Evolutionary conservation across 2,329 filamentous ascomycete genomes (phyloP).

Genomic region (Trichoderma koningiopsis): DNA sequence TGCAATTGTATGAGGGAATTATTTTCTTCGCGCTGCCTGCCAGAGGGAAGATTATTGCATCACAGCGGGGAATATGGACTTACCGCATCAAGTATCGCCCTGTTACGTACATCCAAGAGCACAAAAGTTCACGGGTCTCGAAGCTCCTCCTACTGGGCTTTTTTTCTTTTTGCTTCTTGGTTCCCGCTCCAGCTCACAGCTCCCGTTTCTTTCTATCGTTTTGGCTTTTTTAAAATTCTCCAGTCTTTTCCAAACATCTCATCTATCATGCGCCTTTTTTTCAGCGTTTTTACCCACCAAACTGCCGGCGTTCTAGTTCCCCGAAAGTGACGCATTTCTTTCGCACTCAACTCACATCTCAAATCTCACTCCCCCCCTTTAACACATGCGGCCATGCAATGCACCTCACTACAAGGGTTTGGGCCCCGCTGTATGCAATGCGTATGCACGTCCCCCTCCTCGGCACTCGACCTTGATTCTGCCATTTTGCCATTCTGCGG

Average conservation of each 20-base stretch:
- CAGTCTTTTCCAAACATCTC: not conserved
- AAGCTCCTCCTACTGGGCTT: not conserved
- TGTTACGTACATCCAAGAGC: not conserved
- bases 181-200: not conserved
- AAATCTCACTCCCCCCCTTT: not conserved
- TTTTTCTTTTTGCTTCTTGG: not conserved
- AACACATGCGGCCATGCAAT: not conserved
- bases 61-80: slow-evolving; percentile 16
- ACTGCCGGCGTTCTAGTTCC: not conserved
- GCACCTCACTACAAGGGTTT: slow-evolving; percentile 18
- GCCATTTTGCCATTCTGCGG: slow-evolving; percentile 5
- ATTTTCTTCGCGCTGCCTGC: not conserved
- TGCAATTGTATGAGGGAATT: slow-evolving; percentile 27
- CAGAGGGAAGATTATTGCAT: slow-evolving; percentile 21
- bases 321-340: not conserved
- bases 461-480: slow-evolving; percentile 9
- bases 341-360: not conserved
- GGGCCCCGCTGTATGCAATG: slow-evolving; percentile 24
- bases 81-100: slow-evolving; percentile 24
- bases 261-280: not conserved
- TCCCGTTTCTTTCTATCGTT: not conserved
- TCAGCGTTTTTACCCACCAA: not conserved
- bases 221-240: not conserved
- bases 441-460: slow-evolving; percentile 10
- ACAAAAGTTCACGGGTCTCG: not conserved